Evolutionary conservation across 2,329 filamentous ascomycete genomes (phyloP).

Genomic region (Thyridium curvatum): DNA sequence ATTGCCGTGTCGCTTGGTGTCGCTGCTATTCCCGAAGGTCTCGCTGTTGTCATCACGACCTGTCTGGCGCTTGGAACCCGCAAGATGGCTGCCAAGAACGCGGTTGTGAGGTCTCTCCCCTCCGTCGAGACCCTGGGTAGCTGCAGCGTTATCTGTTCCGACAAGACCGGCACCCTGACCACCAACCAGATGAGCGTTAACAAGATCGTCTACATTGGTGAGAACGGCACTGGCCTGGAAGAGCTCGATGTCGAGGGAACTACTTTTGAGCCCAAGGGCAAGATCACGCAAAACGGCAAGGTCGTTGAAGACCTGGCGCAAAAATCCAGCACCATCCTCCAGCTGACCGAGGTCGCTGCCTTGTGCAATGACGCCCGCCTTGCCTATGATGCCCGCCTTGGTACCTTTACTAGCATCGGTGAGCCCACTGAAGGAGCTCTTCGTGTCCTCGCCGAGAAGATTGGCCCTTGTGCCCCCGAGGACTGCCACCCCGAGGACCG

Average conservation of each 20-base stretch:
- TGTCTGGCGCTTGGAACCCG: constrained; percentile 92
- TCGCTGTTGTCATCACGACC: constrained; percentile 98
- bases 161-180: constrained; percentile 96
- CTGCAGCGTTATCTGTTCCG: constrained; percentile 98
- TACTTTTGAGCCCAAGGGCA: constrained; percentile 80
- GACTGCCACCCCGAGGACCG: constrained; percentile 51
- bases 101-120: constrained; percentile 89
- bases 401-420: constrained; percentile 74
- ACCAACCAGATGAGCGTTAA: constrained; percentile 99
- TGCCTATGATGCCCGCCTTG: constrained; percentile 71
- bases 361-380: constrained; percentile 88
- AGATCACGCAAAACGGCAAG: constrained; percentile 64
- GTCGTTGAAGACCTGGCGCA: constrained; percentile 60
- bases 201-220: constrained; percentile 79
- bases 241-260: constrained; percentile 89
- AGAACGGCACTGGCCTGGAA: constrained; percentile 66
- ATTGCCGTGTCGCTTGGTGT: constrained; percentile 98
- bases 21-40: constrained; percentile 92
- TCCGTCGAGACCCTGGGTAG: constrained; percentile 97
- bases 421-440: constrained; percentile 95
- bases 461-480: constrained; percentile 69
- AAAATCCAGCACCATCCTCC: constrained; percentile 69
- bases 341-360: constrained; percentile 66
- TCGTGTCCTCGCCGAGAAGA: constrained; percentile 85
- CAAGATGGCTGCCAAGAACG: constrained; percentile 98